Evolutionary conservation across 805 yeast species (phyloP), one percentile per base, ranked within the genome.

Genomic region (Candida michaelii): DNA sequence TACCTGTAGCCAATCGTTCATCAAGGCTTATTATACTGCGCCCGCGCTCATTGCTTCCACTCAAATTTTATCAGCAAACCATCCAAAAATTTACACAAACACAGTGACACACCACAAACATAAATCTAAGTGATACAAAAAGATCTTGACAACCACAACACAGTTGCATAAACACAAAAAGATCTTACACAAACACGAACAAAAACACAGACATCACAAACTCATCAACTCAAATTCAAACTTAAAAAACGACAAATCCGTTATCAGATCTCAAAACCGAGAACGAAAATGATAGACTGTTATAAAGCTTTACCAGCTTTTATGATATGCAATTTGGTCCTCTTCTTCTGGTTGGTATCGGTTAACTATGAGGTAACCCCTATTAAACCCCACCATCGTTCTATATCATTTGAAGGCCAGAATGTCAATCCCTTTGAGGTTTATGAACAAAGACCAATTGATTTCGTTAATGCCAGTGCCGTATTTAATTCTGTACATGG

Each of bases 401-500:
- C 12, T 4, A 8, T 34, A 10, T 21, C 37, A 2, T 19, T 13
- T 14, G 37, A 32, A 21, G 17, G 21, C 15, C 25, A 39, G n/a
- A 25, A 31, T 15, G 43, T 23, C n/a, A 27, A 35, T 18, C 43
- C 43, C 3, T 40, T 40, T 27, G 39, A 34, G 19, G 39, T 40
- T 4, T 34, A 27, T 16, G n/a, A 29, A 14, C 13, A 33, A 12
- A 19, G 36, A n/a, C 89, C 89, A 0, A 80, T 78, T 19, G 75
- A 74, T 44, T 51, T 72, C 3, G 59, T 45, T 3, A 79, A 80
- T 48, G 81, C 85, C 19, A 59, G 79, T 0, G 76, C 82, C 1
- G 53, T 81, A 2, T 80, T 81, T 60, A 79, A 77, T 49, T 68
- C 81, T 3, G 69, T 81, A 11, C 63, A 74, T 39, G 73, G 76